phyloP scores from a whole-genome alignment of 1,284 basidiomycete genomes.

The Apiotrichum veenhuisii region DNA sequence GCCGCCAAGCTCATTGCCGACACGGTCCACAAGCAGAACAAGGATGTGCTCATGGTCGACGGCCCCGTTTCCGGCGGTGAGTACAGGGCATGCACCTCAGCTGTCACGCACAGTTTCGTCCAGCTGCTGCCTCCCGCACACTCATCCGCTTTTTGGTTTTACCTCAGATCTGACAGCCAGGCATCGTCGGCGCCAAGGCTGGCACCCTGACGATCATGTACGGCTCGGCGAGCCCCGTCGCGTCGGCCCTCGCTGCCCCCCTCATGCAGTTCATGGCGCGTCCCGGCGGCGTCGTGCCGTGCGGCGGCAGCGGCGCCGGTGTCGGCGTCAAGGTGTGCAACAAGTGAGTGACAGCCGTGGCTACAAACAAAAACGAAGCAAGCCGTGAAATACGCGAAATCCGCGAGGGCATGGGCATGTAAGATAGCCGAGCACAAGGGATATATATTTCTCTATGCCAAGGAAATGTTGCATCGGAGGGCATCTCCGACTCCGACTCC shows the following conservation, averaged over 20 bases:
- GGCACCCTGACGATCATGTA: slow-evolving; percentile 46
- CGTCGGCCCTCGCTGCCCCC: slow-evolving; percentile 33
- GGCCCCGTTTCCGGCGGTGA: slow-evolving; percentile 45
- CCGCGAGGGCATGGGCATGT: no score
- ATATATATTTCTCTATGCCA: no score
- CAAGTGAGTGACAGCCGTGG: no score
- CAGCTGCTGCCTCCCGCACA: no score
- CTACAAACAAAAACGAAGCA: no score
- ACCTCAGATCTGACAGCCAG: slow-evolving; percentile 14
- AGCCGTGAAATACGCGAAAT: no score
- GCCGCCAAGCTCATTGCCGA: slow-evolving; percentile 34
- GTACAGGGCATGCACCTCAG: slow-evolving; percentile 2
- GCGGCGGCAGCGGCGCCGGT: slow-evolving; percentile 41
- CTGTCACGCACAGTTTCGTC: no score
- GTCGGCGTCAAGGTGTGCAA: slow-evolving; percentile 47
- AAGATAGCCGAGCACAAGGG: not conserved
- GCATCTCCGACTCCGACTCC: not conserved
- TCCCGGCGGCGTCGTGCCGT: slow-evolving; percentile 35
- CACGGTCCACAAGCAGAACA: slow-evolving; percentile 25
- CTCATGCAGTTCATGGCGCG: slow-evolving; percentile 42
- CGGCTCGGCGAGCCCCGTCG: slow-evolving; percentile 29
- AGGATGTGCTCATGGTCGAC: slow-evolving; percentile 39
- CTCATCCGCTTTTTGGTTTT: no score
- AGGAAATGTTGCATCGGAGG: no score
- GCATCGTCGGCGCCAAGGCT: slow-evolving; percentile 35